These are phyloP conservation scores for Neurospora sp. DNA, from an alignment of 2,329 filamentous ascomycete genomes.

Conservation along the genomic window DNA sequence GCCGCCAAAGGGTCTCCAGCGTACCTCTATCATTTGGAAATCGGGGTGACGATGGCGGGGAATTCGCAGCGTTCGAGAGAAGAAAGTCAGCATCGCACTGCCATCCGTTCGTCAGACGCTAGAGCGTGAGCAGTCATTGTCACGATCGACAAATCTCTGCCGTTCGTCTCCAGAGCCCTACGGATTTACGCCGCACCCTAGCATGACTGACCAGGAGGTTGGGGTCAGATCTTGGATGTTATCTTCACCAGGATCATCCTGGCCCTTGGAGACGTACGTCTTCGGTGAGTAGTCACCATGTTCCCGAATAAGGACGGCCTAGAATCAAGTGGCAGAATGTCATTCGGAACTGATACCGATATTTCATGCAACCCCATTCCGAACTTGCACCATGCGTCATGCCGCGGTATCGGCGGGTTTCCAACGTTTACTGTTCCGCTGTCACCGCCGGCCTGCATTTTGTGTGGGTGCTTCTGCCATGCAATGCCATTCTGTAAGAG, in stretches of 20 bases:
- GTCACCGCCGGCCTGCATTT: neutral
- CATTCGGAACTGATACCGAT: neutral
- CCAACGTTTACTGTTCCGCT: neutral
- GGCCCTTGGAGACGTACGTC: neutral
- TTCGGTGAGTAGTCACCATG: neutral
- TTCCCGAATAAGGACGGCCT: neutral
- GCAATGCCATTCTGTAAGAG: neutral
- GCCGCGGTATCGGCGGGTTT: neutral
- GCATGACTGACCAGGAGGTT: neutral
- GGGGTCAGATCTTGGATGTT: neutral
- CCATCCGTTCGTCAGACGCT: neutral
- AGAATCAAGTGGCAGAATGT: neutral
- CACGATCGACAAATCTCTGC: neutral
- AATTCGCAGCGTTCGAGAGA: neutral
- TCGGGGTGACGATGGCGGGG: neutral
- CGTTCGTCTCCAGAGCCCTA: neutral
- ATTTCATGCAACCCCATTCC: neutral
- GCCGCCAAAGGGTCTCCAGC: neutral
- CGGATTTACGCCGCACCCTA: neutral
- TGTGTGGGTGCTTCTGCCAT: neutral
- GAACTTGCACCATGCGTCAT: neutral
- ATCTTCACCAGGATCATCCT: neutral
- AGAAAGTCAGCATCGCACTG: neutral
- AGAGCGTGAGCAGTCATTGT: neutral
- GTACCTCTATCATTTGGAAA: too few relatives aligned